These are phyloP conservation scores for Lichtheimia hyalospora DNA, from an alignment of 371 early-diverging fungal species.

Conservation along the genomic window DNA sequence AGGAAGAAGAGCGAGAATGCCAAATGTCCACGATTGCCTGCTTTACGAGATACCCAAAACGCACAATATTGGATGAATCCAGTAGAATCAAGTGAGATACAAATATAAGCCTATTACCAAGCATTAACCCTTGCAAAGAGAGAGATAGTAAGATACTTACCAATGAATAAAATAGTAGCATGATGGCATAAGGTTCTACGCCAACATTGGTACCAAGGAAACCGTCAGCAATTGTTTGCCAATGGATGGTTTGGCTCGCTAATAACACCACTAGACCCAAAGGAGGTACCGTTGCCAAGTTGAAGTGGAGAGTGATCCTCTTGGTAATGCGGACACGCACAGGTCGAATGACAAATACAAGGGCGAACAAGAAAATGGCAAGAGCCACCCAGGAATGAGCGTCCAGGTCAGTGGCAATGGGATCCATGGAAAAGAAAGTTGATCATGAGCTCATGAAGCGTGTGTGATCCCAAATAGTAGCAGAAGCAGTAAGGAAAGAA, in stretches of 20 bases:
- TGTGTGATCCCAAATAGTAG: too few species aligned
- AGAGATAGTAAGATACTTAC: too few species aligned
- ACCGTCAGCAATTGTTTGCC: slow-evolving; percentile 55
- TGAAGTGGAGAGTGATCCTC: slow-evolving; percentile 34
- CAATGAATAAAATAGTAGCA: slow-evolving; percentile 76
- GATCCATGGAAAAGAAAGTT: neutral
- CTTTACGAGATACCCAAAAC: slow-evolving; percentile 62
- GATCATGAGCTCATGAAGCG: neutral
- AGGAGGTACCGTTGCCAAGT: slow-evolving; percentile 70
- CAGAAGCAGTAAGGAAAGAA: too few species aligned
- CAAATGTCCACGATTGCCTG: slow-evolving; percentile 55
- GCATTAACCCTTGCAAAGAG: neutral
- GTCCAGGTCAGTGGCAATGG: slow-evolving; percentile 18
- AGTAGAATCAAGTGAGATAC: slow-evolving; percentile 81
- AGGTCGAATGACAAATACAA: slow-evolving; percentile 54
- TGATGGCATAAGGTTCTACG: slow-evolving; percentile 76
- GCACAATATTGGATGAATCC: slow-evolving; percentile 74
- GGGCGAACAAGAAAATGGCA: slow-evolving; percentile 44
- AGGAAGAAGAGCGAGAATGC: slow-evolving; percentile 70
- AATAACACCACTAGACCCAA: slow-evolving; percentile 65
- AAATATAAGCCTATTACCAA: slow-evolving; percentile 66
- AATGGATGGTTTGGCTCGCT: slow-evolving; percentile 51
- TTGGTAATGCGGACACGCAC: slow-evolving; percentile 31
- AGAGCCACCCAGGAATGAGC: slow-evolving; percentile 56
- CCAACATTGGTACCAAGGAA: slow-evolving; percentile 60